Conservation (phyloP, 371 early-diverging fungal species). For the Funneliformis caledonium region DNA sequence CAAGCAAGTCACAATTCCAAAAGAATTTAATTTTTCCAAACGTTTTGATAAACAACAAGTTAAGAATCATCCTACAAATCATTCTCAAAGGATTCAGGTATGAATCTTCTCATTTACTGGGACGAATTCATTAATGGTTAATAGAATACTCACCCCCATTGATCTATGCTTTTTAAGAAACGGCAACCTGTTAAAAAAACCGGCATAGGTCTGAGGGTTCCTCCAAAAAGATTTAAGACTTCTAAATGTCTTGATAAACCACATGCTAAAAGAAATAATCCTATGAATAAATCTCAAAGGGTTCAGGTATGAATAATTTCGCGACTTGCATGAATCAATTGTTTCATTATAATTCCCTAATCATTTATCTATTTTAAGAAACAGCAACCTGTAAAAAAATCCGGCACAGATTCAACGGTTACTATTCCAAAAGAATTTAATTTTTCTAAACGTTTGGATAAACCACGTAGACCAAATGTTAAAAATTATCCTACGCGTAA, state of each 20-base stretch:
- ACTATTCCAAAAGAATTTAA: constrained; percentile 8
- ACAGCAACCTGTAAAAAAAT: background rate
- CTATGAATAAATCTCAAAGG: background rate
- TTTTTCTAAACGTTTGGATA: background rate
- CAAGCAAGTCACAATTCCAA: constrained; percentile 10
- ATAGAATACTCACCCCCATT: too few species aligned
- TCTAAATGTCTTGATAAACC: background rate
- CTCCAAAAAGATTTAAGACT: background rate
- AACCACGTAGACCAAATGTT: background rate
- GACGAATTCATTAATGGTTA: background rate
- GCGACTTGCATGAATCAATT: too few species aligned
- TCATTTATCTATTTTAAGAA: background rate
- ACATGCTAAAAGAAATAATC: background rate
- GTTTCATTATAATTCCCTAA: too few species aligned
- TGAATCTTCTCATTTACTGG: background rate
- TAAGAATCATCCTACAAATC: too few species aligned
- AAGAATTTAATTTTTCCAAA: constrained; percentile 10
- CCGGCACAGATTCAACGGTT: background rate
- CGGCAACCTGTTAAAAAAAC: too few species aligned
- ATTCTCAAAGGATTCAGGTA: too few species aligned
- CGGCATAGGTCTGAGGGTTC: too few species aligned
- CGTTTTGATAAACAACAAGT: background rate
- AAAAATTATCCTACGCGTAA: background rate
- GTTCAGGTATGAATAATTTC: too few species aligned
- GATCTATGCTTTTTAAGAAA: too few species aligned